Evolutionary conservation across 257 asterid genomes (phyloP), one percentile per base, ranked within the genome.

Genomic region (Knoxia roxburghii): DNA sequence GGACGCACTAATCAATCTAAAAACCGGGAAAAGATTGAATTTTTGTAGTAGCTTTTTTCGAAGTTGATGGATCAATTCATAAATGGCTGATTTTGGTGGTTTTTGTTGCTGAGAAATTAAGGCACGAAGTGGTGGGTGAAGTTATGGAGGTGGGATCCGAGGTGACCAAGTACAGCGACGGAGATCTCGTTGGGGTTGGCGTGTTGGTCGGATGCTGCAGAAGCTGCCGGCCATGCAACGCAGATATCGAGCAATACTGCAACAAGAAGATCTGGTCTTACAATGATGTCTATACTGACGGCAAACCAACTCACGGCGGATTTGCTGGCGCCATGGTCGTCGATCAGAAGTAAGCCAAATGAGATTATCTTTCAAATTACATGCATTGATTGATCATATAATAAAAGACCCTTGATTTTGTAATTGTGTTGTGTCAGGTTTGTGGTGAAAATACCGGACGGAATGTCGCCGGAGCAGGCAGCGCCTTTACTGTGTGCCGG

Each of bases 41-140:
- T n/a, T n/a, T n/a, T n/a, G n/a, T n/a, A n/a, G n/a, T n/a, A n/a
- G n/a, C n/a, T n/a, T n/a, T n/a, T n/a, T n/a, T n/a, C n/a, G n/a
- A n/a, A n/a, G n/a, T n/a, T n/a, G 6, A 37, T 37, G 41, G 6
- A 4, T 37, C 9, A 37, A 37, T 37, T 37, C 9, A 37, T 37
- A 37, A n/a, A 4, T 37, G 9, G 4, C 37, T 20, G 49, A 15
- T 30, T 71, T n/a, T 66, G 64, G 23, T 73, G 63, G 7, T 6
- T 43, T 26, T 50, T 8, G 40, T 30, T 68, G n/a, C n/a, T n/a
- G n/a, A n/a, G n/a, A 37, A 43, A 30, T 39, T 57, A 40, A 93
- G 98, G 83, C 98, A 93, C 77, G 98, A 93, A 71, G 97, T 93
- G 59, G 94, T 88, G 0, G 98, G 98, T 52, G 96, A 93, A 73